phyloP scores from a whole-genome alignment of 2,329 filamentous ascomycete genomes.

The Fusarium oligoseptatum region DNA sequence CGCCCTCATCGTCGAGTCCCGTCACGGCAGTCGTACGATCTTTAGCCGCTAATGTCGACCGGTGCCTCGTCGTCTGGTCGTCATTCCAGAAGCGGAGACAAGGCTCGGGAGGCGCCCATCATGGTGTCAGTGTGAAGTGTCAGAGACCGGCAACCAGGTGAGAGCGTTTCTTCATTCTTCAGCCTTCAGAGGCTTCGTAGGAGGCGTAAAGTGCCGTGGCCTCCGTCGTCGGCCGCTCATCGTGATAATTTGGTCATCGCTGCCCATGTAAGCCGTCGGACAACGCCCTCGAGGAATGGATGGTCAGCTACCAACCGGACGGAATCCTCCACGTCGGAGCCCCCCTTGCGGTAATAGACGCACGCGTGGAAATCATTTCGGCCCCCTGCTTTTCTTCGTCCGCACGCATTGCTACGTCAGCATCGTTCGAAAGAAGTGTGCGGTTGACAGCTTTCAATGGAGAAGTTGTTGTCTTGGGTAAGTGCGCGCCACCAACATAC shows the following conservation, averaged over 20 bases:
- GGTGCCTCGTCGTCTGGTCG: constrained; percentile 40
- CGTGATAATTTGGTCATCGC: background rate
- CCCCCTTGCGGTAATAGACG: constrained; percentile 29
- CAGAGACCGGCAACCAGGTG: constrained; percentile 16
- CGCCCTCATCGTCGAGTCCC: constrained; percentile 33
- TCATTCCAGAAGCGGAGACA: constrained; percentile 39
- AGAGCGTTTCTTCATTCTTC: constrained; percentile 2
- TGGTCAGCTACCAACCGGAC: constrained; percentile 5
- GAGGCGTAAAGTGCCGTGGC: constrained; percentile 4
- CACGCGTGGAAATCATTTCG: constrained; percentile 4
- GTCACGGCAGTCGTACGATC: constrained; percentile 48
- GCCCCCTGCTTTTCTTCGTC: constrained; percentile 8
- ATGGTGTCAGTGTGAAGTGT: constrained; percentile 10
- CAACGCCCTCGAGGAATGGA: background rate
- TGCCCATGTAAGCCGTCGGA: background rate
- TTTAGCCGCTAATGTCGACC: constrained; percentile 42
- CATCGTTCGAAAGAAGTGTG: constrained; percentile 19
- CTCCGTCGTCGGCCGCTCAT: background rate
- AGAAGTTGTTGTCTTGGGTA: constrained; percentile 28
- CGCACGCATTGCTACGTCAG: constrained; percentile 19
- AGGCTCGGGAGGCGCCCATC: constrained; percentile 26
- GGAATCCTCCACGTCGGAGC: constrained; percentile 29
- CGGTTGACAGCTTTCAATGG: constrained; percentile 8
- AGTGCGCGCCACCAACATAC: constrained; percentile 30
- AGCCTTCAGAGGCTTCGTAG: background rate